These are phyloP conservation scores for Capronia coronata DNA, from an alignment of 2,329 filamentous ascomycete species.

Conservation along the genomic window DNA sequence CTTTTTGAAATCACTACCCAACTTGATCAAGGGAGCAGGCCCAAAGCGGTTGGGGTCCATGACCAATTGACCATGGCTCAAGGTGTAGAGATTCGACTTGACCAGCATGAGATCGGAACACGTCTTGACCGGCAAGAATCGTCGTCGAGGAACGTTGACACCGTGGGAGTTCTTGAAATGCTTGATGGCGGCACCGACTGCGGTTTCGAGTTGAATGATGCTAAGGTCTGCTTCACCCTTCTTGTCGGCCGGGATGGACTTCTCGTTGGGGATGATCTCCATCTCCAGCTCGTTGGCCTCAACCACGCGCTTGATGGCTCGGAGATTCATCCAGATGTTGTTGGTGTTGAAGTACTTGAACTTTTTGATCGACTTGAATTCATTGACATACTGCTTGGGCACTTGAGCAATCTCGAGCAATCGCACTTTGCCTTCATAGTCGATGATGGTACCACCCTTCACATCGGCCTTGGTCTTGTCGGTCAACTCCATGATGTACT, in stretches of 20 bases:
- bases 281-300: constrained; percentile 98
- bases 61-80: constrained; percentile 96
- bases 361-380: constrained; percentile 99
- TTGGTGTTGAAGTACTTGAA: constrained; percentile 99
- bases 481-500: constrained; percentile 99
- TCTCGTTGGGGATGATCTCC: constrained; percentile 99
- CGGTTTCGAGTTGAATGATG: constrained; percentile 97
- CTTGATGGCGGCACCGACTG: constrained; percentile 94
- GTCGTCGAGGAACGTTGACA: constrained; percentile 94
- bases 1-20: constrained; percentile 99
- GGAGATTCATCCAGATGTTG: constrained; percentile 99
- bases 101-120: constrained; percentile 99
- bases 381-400: constrained; percentile 98
- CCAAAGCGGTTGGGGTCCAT: constrained; percentile 97
- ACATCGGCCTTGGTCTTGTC: constrained; percentile 99
- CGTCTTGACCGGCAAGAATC: constrained; percentile 99
- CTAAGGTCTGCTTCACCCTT: constrained; percentile 98
- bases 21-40: constrained; percentile 95
- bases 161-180: constrained; percentile 98
- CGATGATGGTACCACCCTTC: constrained; percentile 99
- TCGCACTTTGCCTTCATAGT: constrained; percentile 94
- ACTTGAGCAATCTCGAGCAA: constrained; percentile 98
- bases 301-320: constrained; percentile 95
- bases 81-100: constrained; percentile 97
- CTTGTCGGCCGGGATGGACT: constrained; percentile 97